A percentile compares a stretch with the other conserved stretches of the same genome.
Conservation (phyloP, 2,329 filamentous ascomycete species). For the Chrysoporthe cubensis region DNA sequence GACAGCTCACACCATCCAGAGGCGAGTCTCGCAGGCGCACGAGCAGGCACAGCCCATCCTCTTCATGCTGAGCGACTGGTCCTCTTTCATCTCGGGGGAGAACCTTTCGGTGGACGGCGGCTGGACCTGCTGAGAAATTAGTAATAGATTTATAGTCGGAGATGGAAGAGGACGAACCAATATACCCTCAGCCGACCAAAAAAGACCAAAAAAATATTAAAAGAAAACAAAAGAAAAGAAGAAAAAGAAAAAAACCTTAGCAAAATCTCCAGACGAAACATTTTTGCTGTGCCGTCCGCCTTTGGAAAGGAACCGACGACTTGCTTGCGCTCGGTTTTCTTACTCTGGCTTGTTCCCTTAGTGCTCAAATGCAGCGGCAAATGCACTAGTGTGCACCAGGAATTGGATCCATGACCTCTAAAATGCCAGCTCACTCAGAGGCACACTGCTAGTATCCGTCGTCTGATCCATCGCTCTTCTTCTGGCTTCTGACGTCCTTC, state of each 20-base stretch:
- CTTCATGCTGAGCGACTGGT: conserved; percentile 6
- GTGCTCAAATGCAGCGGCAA: not conserved
- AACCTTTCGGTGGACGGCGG: not conserved
- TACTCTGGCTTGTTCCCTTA: not conserved
- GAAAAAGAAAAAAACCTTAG: not conserved
- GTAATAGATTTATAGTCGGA: not conserved
- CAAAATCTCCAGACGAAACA: not conserved
- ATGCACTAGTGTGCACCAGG: not conserved
- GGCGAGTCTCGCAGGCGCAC: not conserved
- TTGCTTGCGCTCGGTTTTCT: not conserved
- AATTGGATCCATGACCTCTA: not conserved
- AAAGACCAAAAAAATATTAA: too few relatives aligned
- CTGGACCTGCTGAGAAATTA: not conserved
- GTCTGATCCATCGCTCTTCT: not conserved
- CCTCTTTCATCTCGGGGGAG: conserved; percentile 1
- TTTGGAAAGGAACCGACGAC: not conserved
- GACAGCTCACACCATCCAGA: conserved; percentile 3
- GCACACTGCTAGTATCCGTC: not conserved
- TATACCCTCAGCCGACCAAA: not conserved
- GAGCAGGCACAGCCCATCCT: conserved; percentile 6
- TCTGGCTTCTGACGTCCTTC: not conserved
- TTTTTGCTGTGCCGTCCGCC: not conserved
- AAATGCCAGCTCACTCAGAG: not conserved
- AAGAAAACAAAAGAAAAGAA: too few relatives aligned
- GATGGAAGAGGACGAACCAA: not conserved